Conservation (phyloP, 768 basidiomycete species). For the Hygrocybe punicea region DNA sequence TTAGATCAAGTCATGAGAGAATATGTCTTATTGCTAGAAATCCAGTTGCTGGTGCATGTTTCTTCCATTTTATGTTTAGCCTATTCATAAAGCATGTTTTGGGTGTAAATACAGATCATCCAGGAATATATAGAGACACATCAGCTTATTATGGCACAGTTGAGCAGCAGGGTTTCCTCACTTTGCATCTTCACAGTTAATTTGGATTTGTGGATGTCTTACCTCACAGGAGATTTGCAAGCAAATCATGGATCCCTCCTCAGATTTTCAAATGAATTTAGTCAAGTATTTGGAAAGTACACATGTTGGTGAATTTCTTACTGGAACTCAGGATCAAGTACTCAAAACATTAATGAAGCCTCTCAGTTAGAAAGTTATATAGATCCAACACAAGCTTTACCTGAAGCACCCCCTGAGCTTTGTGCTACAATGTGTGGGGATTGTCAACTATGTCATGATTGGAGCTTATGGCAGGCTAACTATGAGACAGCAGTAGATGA, state of each 20-base stretch:
- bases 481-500: conserved; percentile 19
- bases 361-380: neutral
- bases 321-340: conserved; percentile 19
- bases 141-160: conserved; percentile 32
- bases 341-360: neutral
- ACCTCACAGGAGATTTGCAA: conserved; percentile 35
- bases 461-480: conserved; percentile 10
- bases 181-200: conserved; percentile 37
- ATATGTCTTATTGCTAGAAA: conserved; percentile 19
- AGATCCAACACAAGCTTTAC: conserved; percentile 25
- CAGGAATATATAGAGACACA: conserved; percentile 30
- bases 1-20: conserved; percentile 8
- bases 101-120: conserved; percentile 14
- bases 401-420: conserved; percentile 18
- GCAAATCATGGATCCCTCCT: conserved; percentile 16
- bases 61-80: conserved; percentile 24
- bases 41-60: conserved; percentile 20
- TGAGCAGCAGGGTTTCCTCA: conserved; percentile 37
- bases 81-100: conserved; percentile 26
- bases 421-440: conserved; percentile 27
- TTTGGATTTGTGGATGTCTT: conserved; percentile 32
- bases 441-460: conserved; percentile 24
- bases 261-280: conserved; percentile 23
- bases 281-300: conserved; percentile 30
- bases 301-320: conserved; percentile 33